Evolutionary conservation across 306 rosid genomes (phyloP).

Genomic region (Casuarina equisetifolia): DNA sequence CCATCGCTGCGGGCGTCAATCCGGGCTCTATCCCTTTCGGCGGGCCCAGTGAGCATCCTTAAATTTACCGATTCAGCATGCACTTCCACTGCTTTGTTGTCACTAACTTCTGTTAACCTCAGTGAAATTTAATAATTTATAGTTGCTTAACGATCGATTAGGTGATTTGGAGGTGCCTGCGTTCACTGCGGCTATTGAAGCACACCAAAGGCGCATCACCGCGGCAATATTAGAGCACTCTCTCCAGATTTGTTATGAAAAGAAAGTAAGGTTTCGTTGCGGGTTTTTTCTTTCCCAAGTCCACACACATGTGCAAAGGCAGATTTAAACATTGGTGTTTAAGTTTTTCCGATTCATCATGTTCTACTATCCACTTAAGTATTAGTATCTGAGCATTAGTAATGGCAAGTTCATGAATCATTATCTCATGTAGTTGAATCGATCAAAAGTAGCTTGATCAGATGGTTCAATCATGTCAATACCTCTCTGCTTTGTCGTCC

Average conservation of each 20-base stretch:
- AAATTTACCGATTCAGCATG: no score
- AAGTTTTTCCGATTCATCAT: not conserved
- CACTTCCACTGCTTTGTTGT: not conserved
- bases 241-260: slow-evolving; percentile 56
- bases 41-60: slow-evolving; percentile 66
- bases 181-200: slow-evolving; percentile 82
- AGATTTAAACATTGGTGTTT: not conserved
- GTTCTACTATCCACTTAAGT: no score
- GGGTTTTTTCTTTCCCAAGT: not conserved
- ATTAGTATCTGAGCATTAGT: no score
- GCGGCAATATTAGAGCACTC: slow-evolving; percentile 65
- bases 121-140: not conserved
- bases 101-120: not conserved
- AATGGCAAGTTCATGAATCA: no score
- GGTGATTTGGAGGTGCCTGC: slow-evolving; percentile 87
- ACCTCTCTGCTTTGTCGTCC: not conserved
- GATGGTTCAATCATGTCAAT: not conserved
- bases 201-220: slow-evolving; percentile 86
- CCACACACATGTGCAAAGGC: not conserved
- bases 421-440: not conserved
- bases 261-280: slow-evolving; percentile 35
- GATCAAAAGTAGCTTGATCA: not conserved
- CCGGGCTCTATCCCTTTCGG: slow-evolving; percentile 84
- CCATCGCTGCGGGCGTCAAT: slow-evolving; percentile 68
- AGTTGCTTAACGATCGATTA: slow-evolving; percentile 9